These are phyloP conservation scores for Coleophoma eucalyptorum DNA, from an alignment of 2,329 filamentous ascomycete genomes.

Conservation along the genomic window DNA sequence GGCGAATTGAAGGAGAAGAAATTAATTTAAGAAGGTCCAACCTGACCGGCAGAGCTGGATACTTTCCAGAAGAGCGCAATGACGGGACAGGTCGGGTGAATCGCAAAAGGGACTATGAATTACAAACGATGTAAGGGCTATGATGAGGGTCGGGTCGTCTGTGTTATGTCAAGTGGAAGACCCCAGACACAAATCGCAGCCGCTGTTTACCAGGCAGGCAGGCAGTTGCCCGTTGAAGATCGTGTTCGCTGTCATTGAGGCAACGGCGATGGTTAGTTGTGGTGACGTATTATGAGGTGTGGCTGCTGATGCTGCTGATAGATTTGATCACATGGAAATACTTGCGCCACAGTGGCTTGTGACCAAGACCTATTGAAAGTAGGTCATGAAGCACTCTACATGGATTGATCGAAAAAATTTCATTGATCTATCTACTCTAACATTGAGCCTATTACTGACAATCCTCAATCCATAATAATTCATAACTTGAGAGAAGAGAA, in stretches of 20 bases:
- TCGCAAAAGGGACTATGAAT: neutral
- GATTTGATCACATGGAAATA: no score
- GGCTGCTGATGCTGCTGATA: neutral
- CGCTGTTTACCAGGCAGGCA: slow-evolving; percentile 2
- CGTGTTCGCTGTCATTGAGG: slow-evolving; percentile 3
- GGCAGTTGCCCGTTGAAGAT: neutral
- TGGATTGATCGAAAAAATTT: no score
- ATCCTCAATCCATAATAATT: no score
- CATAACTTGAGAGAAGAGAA: no score
- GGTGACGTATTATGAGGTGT: neutral
- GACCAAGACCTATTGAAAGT: no score
- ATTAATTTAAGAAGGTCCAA: neutral
- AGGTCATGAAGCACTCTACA: no score
- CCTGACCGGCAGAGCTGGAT: slow-evolving; percentile 11
- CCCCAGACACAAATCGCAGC: neutral
- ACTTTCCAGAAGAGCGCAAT: slow-evolving; percentile 2
- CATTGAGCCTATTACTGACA: no score
- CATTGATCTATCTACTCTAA: no score
- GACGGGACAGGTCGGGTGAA: slow-evolving; percentile 2
- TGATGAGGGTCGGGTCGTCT: neutral
- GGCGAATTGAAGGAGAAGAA: neutral
- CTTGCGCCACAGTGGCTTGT: no score
- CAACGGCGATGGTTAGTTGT: slow-evolving; percentile 7
- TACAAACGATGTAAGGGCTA: neutral
- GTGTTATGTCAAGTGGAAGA: neutral